A percentile compares a stretch with the other conserved stretches of the same genome.
These are phyloP conservation scores for Thraustochytrium striatum DNA, from an alignment of 352 stramenopile species.

Conservation along the genomic window DNA sequence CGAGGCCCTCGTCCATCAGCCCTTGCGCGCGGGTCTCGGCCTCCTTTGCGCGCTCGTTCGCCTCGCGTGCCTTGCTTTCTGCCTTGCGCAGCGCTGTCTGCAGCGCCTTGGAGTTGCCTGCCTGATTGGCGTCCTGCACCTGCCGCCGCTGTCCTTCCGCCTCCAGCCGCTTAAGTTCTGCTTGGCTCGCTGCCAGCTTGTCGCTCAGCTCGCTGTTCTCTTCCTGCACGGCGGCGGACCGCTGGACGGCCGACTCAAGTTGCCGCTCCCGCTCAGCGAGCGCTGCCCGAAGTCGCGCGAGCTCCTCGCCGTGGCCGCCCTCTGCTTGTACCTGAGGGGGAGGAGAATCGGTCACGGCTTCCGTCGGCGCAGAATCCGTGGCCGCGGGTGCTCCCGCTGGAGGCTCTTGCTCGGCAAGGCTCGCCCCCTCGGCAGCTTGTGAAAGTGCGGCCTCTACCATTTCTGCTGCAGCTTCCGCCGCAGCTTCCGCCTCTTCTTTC, in stretches of 20 bases:
- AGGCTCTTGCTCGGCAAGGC: too few relatives aligned
- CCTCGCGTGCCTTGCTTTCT: background rate
- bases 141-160: background rate
- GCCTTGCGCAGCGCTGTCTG: conserved; percentile 33
- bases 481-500: background rate
- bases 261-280: conserved; percentile 13
- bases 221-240: background rate
- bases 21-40: background rate
- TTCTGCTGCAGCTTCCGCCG: background rate
- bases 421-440: too few relatives aligned
- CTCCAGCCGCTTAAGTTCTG: background rate
- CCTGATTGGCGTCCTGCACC: background rate
- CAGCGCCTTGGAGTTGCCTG: background rate
- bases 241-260: conserved; percentile 14
- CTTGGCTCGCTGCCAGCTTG: background rate
- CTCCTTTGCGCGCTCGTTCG: conserved; percentile 1
- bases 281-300: background rate
- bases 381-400: too few relatives aligned
- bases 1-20: conserved; percentile 34
- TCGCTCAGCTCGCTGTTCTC: conserved; percentile 16
- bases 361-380: too few relatives aligned
- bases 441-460: background rate
- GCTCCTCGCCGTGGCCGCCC: background rate
- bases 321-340: too few relatives aligned
- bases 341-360: too few relatives aligned